Evolutionary conservation across 805 yeast genomes (phyloP).

Genomic region (Torulaspora microellipsoides): DNA sequence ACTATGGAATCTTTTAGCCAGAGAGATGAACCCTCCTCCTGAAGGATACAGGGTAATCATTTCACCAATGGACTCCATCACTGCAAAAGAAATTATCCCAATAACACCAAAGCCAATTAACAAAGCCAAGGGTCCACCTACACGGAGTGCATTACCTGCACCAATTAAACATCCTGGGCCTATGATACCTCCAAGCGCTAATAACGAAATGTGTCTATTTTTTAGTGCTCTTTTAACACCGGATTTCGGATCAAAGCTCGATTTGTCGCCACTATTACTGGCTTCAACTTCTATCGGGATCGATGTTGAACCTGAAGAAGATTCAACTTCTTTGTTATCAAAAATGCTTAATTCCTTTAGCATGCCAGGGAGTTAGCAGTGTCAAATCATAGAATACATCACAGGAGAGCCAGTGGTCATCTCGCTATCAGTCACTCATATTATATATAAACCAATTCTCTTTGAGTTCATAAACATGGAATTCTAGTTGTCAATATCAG

Average conservation of each 20-base stretch:
- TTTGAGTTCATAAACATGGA: too few species aligned
- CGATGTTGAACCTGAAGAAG: too few species aligned
- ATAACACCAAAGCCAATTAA: constrained; percentile 15
- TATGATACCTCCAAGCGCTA: constrained; percentile 32
- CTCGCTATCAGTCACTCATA: too few species aligned
- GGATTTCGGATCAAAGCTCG: constrained; percentile 9
- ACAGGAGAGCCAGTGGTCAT: too few species aligned
- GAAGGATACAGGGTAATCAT: constrained; percentile 37
- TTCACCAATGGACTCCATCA: constrained; percentile 18
- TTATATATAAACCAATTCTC: too few species aligned
- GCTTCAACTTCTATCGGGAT: too few species aligned
- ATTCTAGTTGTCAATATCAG: too few species aligned
- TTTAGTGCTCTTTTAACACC: constrained; percentile 15
- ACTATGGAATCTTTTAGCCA: constrained; percentile 33
- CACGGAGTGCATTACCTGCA: constrained; percentile 18
- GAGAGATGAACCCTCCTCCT: constrained; percentile 52
- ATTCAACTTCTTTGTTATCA: too few species aligned
- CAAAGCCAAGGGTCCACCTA: constrained; percentile 15
- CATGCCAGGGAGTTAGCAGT: too few species aligned
- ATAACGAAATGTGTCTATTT: constrained; percentile 25
- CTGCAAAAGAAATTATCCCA: constrained; percentile 12
- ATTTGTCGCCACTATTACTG: not conserved
- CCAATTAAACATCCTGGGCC: constrained; percentile 32
- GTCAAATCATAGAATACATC: too few species aligned
- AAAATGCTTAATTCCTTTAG: too few species aligned